phyloP scores from a whole-genome alignment of 768 basidiomycete genomes.

The Crassisporium funariophilum region DNA sequence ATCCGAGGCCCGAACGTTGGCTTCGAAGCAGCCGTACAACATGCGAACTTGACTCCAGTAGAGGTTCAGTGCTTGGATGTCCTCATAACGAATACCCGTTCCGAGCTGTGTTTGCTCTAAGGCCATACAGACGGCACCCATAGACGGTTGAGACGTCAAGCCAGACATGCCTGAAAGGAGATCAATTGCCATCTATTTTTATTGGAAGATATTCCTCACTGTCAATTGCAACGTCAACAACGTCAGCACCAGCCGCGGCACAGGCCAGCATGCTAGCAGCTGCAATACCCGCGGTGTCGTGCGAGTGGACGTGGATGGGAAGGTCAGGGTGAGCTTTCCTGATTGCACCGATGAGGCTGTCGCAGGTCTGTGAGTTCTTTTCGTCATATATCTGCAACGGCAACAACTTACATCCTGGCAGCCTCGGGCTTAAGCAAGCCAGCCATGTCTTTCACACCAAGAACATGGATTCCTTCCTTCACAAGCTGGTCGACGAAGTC shows the following conservation, averaged over 20 bases:
- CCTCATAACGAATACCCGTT: constrained; percentile 94
- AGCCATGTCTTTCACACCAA: constrained; percentile 99
- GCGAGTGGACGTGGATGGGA: constrained; percentile 99
- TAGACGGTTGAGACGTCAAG: constrained; percentile 96
- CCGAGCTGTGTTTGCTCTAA: constrained; percentile 93
- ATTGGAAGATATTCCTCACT: constrained; percentile 52
- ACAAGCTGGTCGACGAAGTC: constrained; percentile 94
- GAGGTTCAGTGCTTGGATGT: constrained; percentile 94
- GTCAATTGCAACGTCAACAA: constrained; percentile 98
- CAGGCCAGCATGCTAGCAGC: constrained; percentile 96
- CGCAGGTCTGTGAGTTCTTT: constrained; percentile 4
- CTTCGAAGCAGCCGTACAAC: constrained; percentile 96
- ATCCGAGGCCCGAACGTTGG: constrained; percentile 95
- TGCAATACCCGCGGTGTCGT: constrained; percentile 98
- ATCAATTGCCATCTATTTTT: constrained; percentile 6
- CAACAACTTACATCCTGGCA: constrained; percentile 72
- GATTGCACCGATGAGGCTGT: constrained; percentile 89
- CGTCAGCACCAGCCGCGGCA: constrained; percentile 96
- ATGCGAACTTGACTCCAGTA: constrained; percentile 98
- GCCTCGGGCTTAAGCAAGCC: constrained; percentile 94
- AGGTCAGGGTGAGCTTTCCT: constrained; percentile 95
- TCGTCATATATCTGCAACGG: not conserved
- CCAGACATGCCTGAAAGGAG: constrained; percentile 86
- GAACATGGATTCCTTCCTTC: constrained; percentile 91
- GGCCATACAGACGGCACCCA: constrained; percentile 96